Evolutionary conservation across 805 yeast genomes (phyloP).

Genomic region (Wickerhamiella kurtzmanii): DNA sequence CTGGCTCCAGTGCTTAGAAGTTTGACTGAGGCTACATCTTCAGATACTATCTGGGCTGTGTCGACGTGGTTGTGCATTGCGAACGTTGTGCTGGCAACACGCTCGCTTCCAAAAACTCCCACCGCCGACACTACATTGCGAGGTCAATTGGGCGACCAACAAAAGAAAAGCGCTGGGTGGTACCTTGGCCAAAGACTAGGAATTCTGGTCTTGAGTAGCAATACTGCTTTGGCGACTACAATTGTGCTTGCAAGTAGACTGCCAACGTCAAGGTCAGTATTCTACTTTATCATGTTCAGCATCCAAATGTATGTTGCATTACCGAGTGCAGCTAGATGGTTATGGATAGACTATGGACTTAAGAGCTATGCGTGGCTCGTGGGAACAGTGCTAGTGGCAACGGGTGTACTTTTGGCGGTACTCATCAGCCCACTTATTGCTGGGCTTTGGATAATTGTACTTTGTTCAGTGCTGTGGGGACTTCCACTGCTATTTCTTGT

Average conservation of each 20-base stretch:
- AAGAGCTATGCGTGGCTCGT: slow-evolving; percentile 22
- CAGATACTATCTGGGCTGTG: slow-evolving; percentile 91
- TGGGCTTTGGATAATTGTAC: slow-evolving; percentile 38
- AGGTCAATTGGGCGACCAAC: slow-evolving; percentile 9
- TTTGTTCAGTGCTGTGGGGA: slow-evolving; percentile 36
- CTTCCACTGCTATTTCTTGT: slow-evolving; percentile 60
- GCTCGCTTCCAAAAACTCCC: slow-evolving; percentile 30
- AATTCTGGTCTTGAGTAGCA: slow-evolving; percentile 56
- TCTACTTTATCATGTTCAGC: slow-evolving; percentile 65
- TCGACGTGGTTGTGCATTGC: slow-evolving; percentile 64
- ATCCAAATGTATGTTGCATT: slow-evolving; percentile 58
- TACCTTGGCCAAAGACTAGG: no score
- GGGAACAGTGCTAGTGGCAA: slow-evolving; percentile 11
- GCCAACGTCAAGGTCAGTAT: slow-evolving; percentile 58
- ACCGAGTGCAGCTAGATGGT: slow-evolving; percentile 54
- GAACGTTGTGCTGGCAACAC: slow-evolving; percentile 60
- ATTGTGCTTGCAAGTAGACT: slow-evolving; percentile 85
- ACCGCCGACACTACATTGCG: background rate
- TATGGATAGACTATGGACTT: slow-evolving; percentile 30
- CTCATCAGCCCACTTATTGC: slow-evolving; percentile 30
- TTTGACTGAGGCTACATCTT: slow-evolving; percentile 73
- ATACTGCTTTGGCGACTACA: slow-evolving; percentile 70
- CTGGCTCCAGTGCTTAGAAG: slow-evolving; percentile 85
- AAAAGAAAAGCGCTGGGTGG: no score
- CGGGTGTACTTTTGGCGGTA: slow-evolving; percentile 13